Base-by-base conservation (phyloP, 768 basidiomycete species). In the Lactarius vividus region DNA sequence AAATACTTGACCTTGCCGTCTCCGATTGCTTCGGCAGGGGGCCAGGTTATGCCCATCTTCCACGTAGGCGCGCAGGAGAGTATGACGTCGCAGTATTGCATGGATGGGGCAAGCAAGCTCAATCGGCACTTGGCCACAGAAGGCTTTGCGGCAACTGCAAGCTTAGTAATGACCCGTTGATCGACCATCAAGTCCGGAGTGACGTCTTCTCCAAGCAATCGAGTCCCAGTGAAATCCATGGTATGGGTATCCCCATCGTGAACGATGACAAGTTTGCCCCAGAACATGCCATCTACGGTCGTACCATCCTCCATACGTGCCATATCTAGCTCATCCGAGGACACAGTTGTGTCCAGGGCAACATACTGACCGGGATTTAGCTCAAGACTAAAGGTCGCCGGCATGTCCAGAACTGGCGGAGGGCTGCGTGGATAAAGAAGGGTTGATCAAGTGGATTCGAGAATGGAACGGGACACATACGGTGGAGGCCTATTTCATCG, bases 221-320 rank as follows among this genome's bases (percentile, higher is more conserved):
- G 85, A 29, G 92, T 92, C 29, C 92, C 92, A 59, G 77, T 86
- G 74, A 94, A 94, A 71, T 93, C 92, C 83, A 94, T 84, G 63
- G 82, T 82, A 75, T 94, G 92, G 20, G 77, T 86, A 71, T 91
- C 89, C 37, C 86, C 89, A 1, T 84, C 79, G 72, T 94, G 92
- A 15, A 92, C 84, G 59, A 94, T 91, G 70, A 85, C 86, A 61
- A 94, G 84, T 73, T 93, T 93, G 4, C 92, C 92, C 91, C 89
- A 94, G 77, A 93, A 94, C 76, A 84, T 79, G 46, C 92, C 92
- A 57, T 91, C 92, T 23, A 94, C 92, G 28, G 86, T 79, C 16
- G 90, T 93, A 1, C 92, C 92, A 71, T 94, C 92, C 69, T 94
- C 92, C 88, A 92, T 92, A 58, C 90, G 84, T 2, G 92, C 89